These are phyloP conservation scores for Pseudocercospora fijiensis DNA, from an alignment of 2,329 filamentous ascomycete genomes.

Conservation along the genomic window DNA sequence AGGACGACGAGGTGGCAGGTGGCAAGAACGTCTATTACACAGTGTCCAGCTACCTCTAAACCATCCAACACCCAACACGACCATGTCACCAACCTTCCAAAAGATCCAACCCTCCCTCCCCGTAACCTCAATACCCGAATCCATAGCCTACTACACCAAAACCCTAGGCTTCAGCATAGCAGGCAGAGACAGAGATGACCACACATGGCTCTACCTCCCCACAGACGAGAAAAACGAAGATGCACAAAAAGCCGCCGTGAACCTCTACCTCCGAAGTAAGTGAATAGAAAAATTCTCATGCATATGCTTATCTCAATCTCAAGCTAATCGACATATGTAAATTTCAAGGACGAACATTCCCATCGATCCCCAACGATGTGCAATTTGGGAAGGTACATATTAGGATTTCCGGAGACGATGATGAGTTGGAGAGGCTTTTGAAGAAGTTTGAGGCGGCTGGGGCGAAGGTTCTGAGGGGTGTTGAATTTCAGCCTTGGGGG, in stretches of 20 bases:
- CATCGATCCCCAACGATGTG: slow-evolving; percentile 13
- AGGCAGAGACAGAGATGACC: slow-evolving; percentile 15
- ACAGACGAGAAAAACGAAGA: slow-evolving; percentile 6
- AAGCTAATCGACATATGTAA: too few relatives aligned
- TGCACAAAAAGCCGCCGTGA: slow-evolving; percentile 8
- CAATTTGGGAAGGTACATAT: slow-evolving; percentile 20
- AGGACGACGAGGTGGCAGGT: too few relatives aligned
- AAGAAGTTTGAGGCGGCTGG: slow-evolving; percentile 5
- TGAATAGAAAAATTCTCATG: too few relatives aligned
- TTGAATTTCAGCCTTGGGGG: slow-evolving; percentile 15
- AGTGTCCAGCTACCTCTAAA: too few relatives aligned
- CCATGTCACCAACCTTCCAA: slow-evolving; percentile 11
- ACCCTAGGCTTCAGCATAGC: slow-evolving; percentile 15
- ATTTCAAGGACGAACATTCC: slow-evolving; percentile 16
- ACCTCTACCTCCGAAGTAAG: slow-evolving; percentile 16
- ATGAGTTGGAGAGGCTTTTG: slow-evolving; percentile 15
- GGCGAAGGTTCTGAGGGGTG: slow-evolving; percentile 11
- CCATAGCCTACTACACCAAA: slow-evolving; percentile 15
- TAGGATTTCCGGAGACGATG: slow-evolving; percentile 12
- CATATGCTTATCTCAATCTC: too few relatives aligned
- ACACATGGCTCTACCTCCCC: slow-evolving; percentile 9
- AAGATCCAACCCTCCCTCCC: slow-evolving; percentile 17
- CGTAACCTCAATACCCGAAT: slow-evolving; percentile 9
- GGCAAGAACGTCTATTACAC: too few relatives aligned
- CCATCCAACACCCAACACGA: too few relatives aligned